Conservation (phyloP, 129 eudicot species). For the Cynara cardunculus region DNA sequence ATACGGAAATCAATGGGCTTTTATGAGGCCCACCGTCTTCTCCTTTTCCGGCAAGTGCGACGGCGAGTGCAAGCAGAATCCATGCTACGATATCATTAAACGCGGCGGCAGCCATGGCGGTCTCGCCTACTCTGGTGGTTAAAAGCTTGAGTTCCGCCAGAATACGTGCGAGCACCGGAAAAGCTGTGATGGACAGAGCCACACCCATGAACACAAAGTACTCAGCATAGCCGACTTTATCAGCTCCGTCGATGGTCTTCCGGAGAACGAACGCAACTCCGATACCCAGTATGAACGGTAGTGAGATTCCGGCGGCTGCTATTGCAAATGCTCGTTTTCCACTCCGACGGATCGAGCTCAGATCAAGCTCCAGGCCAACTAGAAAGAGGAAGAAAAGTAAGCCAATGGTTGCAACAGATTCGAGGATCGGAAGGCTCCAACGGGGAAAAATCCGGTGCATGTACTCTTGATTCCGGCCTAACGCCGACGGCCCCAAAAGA, state of each 20-base stretch:
- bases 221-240: slow-evolving; percentile 53
- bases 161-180: slow-evolving; percentile 88
- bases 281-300: slow-evolving; percentile 62
- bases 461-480: slow-evolving; percentile 66
- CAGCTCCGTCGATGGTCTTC: slow-evolving; percentile 48
- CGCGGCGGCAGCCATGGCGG: slow-evolving; percentile 95
- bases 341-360: slow-evolving; percentile 56
- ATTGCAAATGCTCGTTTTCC: slow-evolving; percentile 63
- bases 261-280: slow-evolving; percentile 65
- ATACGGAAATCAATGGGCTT: slow-evolving; percentile 67
- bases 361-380: slow-evolving; percentile 82
- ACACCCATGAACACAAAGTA: slow-evolving; percentile 84
- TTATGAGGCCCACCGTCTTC: slow-evolving; percentile 49
- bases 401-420: slow-evolving; percentile 80
- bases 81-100: slow-evolving; percentile 87
- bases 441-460: slow-evolving; percentile 60
- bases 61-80: slow-evolving; percentile 81
- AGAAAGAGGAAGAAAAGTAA: slow-evolving; percentile 74
- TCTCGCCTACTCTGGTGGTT: slow-evolving; percentile 73
- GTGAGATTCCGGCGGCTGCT: slow-evolving; percentile 73
- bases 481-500: slow-evolving; percentile 75
- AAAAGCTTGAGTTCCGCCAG: slow-evolving; percentile 82
- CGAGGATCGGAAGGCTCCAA: slow-evolving; percentile 87
- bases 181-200: slow-evolving; percentile 84
- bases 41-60: slow-evolving; percentile 68